Conservation (phyloP, 805 yeast species). For the Yarrowia osloensis region DNA sequence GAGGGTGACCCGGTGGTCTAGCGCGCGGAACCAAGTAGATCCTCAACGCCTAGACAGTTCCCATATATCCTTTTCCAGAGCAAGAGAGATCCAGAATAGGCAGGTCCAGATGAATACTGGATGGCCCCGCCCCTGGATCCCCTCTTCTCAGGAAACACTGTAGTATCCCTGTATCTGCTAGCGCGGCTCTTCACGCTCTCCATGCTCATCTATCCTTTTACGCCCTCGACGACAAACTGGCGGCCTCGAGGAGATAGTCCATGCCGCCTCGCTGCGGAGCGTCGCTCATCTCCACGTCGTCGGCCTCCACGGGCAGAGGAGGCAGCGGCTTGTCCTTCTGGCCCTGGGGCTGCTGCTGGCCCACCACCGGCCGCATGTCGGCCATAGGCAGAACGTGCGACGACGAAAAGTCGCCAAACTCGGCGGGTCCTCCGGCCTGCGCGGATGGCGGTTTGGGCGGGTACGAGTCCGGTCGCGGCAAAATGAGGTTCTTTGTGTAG, state of each 20-base stretch:
- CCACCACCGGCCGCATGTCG: constrained; percentile 36
- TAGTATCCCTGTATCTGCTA: not conserved
- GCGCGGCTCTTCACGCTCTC: too few species aligned
- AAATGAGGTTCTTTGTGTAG: constrained; percentile 39
- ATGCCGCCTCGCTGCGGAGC: constrained; percentile 35
- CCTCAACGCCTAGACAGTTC: not conserved
- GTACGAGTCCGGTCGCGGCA: constrained; percentile 40
- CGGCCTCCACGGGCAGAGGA: constrained; percentile 37
- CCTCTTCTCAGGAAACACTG: too few species aligned
- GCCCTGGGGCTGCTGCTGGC: constrained; percentile 23
- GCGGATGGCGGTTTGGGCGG: constrained; percentile 34
- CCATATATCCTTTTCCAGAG: not conserved
- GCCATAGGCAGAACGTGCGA: constrained; percentile 36
- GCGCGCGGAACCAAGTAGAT: not conserved
- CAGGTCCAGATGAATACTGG: not conserved
- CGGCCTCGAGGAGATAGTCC: constrained; percentile 40
- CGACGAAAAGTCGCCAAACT: constrained; percentile 31
- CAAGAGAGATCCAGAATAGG: not conserved
- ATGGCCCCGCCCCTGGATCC: too few species aligned
- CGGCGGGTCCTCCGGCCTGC: not conserved
- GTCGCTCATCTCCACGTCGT: constrained; percentile 9
- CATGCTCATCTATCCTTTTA: too few species aligned
- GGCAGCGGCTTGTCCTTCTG: constrained; percentile 37
- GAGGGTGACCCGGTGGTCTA: constrained; percentile 26
- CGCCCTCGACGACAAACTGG: constrained; percentile 35